phyloP scores from a whole-genome alignment of 2,329 filamentous ascomycete genomes.

The Trichoderma sp. region DNA sequence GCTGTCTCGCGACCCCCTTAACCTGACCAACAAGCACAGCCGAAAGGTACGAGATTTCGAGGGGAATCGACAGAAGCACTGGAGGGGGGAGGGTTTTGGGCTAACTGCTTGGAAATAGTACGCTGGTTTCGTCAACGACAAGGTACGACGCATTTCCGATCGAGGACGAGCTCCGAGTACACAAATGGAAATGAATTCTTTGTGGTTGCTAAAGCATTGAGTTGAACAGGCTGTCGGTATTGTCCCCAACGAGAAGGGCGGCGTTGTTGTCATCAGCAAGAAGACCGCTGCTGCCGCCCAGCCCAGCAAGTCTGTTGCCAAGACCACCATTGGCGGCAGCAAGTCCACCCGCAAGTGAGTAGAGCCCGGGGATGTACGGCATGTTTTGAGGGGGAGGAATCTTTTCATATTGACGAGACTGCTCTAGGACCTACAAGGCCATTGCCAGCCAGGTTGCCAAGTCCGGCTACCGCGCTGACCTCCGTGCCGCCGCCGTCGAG shows the following conservation, averaged over 20 bases:
- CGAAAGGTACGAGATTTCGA: constrained; percentile 65
- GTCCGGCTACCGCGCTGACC: constrained; percentile 78
- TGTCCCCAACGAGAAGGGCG: constrained; percentile 70
- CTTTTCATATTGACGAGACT: constrained; percentile 19
- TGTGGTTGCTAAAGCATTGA: neutral
- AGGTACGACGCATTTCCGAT: constrained; percentile 55
- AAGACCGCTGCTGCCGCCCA: constrained; percentile 68
- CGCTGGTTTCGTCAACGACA: constrained; percentile 88
- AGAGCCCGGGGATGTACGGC: neutral
- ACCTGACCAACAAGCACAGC: constrained; percentile 86
- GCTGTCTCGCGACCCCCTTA: constrained; percentile 93
- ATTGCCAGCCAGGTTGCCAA: constrained; percentile 81
- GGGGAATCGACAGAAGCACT: neutral
- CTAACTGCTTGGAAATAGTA: constrained; percentile 56
- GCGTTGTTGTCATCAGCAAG: constrained; percentile 80
- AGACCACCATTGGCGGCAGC: constrained; percentile 66
- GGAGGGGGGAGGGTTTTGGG: neutral
- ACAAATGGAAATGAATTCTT: neutral
- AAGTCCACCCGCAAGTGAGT: constrained; percentile 69
- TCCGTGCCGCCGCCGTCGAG: constrained; percentile 74
- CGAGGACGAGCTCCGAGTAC: neutral
- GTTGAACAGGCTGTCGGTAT: constrained; percentile 73
- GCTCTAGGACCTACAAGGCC: constrained; percentile 75
- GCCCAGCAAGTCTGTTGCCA: constrained; percentile 65
- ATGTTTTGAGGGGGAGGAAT: neutral